These are phyloP conservation scores for Candida patagonica DNA, from an alignment of 805 yeast genomes.

Conservation along the genomic window DNA sequence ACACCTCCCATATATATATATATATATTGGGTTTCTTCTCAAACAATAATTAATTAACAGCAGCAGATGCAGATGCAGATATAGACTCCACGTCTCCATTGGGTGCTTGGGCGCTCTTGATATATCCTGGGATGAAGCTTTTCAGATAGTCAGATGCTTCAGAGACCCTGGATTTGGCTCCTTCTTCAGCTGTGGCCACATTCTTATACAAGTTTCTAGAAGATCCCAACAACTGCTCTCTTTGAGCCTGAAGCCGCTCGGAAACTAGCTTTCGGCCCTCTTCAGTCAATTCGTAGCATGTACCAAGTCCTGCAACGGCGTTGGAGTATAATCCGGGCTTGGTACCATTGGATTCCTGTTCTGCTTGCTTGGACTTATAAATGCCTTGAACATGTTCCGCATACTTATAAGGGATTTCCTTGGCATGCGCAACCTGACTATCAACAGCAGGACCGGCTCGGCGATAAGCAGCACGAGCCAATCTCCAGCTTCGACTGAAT, in stretches of 20 bases:
- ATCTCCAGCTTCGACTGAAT: constrained; percentile 40
- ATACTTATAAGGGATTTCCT: constrained; percentile 12
- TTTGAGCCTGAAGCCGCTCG: neutral
- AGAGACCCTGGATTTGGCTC: constrained; percentile 1
- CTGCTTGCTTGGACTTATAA: constrained; percentile 11
- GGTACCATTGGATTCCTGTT: constrained; percentile 4
- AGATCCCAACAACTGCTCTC: neutral
- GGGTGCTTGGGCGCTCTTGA: too few species aligned
- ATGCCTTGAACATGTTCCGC: constrained; percentile 15
- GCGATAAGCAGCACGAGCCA: constrained; percentile 31
- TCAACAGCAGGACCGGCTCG: constrained; percentile 18
- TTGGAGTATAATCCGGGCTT: constrained; percentile 2
- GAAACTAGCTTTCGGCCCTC: constrained; percentile 2
- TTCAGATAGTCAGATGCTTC: constrained; percentile 2
- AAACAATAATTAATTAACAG: too few species aligned
- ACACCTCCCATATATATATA: too few species aligned
- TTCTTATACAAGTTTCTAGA: constrained; percentile 1
- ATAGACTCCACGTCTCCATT: too few species aligned
- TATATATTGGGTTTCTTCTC: too few species aligned
- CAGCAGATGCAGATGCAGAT: too few species aligned
- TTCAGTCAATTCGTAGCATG: constrained; percentile 7
- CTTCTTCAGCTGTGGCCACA: constrained; percentile 3
- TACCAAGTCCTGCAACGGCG: constrained; percentile 7
- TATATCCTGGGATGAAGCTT: constrained; percentile 1
- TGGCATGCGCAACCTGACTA: constrained; percentile 13